A percentile compares a stretch with the other conserved stretches of the same genome.
These are phyloP conservation scores for Podospora australis DNA, from an alignment of 495 filamentous ascomycete species.

Conservation along the genomic window DNA sequence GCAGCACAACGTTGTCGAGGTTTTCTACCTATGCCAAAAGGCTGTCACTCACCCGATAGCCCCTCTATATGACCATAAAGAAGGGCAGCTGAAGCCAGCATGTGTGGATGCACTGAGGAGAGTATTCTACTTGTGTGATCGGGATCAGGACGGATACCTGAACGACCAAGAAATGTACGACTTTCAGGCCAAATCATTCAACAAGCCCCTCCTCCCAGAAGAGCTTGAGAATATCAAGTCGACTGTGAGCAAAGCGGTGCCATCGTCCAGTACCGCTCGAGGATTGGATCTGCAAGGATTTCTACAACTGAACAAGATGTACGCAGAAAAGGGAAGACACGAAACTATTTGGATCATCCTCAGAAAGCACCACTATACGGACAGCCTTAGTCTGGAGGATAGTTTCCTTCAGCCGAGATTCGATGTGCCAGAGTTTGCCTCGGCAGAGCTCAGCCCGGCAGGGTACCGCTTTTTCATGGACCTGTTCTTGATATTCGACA, in stretches of 20 bases:
- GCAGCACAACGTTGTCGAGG: conserved; percentile 92
- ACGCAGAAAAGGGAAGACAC: conserved; percentile 94
- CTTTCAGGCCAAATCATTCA: conserved; percentile 87
- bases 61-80: conserved; percentile 93
- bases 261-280: conserved; percentile 55
- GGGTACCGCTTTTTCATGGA: conserved; percentile 98
- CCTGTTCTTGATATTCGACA: conserved; percentile 88
- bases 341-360: conserved; percentile 97
- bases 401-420: conserved; percentile 89
- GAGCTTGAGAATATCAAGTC: conserved; percentile 86
- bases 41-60: conserved; percentile 98
- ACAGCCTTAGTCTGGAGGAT: conserved; percentile 84
- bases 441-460: conserved; percentile 87
- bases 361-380: conserved; percentile 93
- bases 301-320: conserved; percentile 84
- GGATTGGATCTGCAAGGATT: conserved; percentile 81
- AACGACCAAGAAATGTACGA: conserved; percentile 85
- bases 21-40: conserved; percentile 95
- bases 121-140: conserved; percentile 92
- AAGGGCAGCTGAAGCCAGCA: conserved; percentile 78
- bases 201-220: conserved; percentile 67
- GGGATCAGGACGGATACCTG: conserved; percentile 90
- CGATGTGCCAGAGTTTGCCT: conserved; percentile 83
- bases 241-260: conserved; percentile 62
- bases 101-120: conserved; percentile 78